phyloP scores from a whole-genome alignment of 192 early-diverging fungal species.

The Podila epigama region DNA sequence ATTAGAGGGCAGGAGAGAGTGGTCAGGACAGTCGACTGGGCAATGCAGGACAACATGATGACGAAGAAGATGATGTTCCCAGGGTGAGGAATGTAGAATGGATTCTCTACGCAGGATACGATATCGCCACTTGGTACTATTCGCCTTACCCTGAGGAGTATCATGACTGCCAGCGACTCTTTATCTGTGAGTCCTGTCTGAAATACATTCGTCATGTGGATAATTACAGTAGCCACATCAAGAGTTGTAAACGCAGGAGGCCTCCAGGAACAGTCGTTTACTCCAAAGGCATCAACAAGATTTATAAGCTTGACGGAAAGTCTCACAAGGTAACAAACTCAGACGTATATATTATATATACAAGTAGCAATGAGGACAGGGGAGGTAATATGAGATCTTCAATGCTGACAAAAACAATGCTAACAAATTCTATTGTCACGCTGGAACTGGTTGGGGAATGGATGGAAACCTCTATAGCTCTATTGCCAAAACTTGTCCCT shows the following conservation, averaged over 20 bases:
- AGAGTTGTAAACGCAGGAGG: slow-evolving; percentile 61
- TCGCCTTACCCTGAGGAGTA: slow-evolving; percentile 96
- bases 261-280: slow-evolving; percentile 90
- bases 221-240: slow-evolving; percentile 49
- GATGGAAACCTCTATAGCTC: slow-evolving; percentile 69
- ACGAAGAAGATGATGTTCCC: slow-evolving; percentile 35
- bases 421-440: too few relatives aligned
- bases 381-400: too few relatives aligned
- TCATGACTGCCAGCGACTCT: slow-evolving; percentile 70
- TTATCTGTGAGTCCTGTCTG: slow-evolving; percentile 91
- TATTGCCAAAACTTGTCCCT: slow-evolving; percentile 97
- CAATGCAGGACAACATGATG: slow-evolving; percentile 4
- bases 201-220: slow-evolving; percentile 89
- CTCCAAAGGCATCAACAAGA: slow-evolving; percentile 66
- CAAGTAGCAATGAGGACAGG: not conserved
- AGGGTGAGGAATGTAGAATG: slow-evolving; percentile 52
- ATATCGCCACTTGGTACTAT: slow-evolving; percentile 93
- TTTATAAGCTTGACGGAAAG: slow-evolving; percentile 91
- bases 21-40: not conserved
- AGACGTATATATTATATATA: not conserved
- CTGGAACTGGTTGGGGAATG: too few relatives aligned
- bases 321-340: slow-evolving; percentile 69
- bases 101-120: slow-evolving; percentile 80
- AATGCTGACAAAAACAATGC: too few relatives aligned
- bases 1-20: slow-evolving; percentile 7